Conservation (phyloP, 257 asterid species). For the Rhazya stricta region DNA sequence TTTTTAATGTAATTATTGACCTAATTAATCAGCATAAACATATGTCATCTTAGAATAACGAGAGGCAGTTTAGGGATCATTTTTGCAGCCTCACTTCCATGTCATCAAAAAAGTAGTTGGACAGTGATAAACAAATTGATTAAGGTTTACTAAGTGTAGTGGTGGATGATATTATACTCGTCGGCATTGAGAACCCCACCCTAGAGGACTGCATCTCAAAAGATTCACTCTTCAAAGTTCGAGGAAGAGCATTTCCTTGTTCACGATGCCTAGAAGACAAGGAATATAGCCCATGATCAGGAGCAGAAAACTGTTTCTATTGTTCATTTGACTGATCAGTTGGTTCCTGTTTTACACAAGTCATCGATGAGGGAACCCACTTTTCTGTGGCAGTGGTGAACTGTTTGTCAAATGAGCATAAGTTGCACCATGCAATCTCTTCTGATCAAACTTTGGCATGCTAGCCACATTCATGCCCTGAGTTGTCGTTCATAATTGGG, state of each 20-base stretch:
- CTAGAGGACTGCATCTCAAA: slow-evolving; percentile 62
- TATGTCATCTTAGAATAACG: no score
- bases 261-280: slow-evolving; percentile 47
- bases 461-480: slow-evolving; percentile 46
- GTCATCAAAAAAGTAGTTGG: neutral
- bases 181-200: slow-evolving; percentile 40
- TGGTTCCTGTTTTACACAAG: slow-evolving; percentile 67
- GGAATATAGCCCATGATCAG: slow-evolving; percentile 46
- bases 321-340: slow-evolving; percentile 62
- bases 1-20: no score
- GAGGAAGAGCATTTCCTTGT: slow-evolving; percentile 40
- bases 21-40: no score
- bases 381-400: slow-evolving; percentile 36
- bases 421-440: slow-evolving; percentile 41
- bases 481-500: slow-evolving; percentile 42
- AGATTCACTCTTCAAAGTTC: slow-evolving; percentile 56
- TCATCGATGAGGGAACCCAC: slow-evolving; percentile 36
- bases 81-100: neutral
- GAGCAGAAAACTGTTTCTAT: slow-evolving; percentile 41
- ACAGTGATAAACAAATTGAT: neutral
- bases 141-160: neutral
- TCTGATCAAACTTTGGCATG: slow-evolving; percentile 56
- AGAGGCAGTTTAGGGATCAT: no score
- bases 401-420: slow-evolving; percentile 35
- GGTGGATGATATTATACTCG: slow-evolving; percentile 26